phyloP scores from a whole-genome alignment of 2,329 filamentous ascomycete species.

The Scortechinia acanthostroma region DNA sequence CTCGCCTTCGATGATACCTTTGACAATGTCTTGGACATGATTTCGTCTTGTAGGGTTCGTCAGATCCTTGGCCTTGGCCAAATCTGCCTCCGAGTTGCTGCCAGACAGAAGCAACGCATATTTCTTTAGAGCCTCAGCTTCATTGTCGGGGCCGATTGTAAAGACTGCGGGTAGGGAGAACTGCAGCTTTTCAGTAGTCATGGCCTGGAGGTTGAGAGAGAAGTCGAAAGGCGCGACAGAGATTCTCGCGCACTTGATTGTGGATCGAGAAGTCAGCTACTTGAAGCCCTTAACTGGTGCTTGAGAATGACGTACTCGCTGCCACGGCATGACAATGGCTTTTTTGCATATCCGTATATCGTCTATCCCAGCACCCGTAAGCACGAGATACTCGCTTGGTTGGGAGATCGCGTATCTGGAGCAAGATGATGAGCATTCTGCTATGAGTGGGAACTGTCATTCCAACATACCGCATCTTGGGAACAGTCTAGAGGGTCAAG shows the following conservation, averaged over 20 bases:
- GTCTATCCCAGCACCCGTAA: not conserved
- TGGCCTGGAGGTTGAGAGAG: slow-evolving; percentile 74
- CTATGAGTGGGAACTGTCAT: too few species aligned
- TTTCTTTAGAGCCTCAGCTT: slow-evolving; percentile 64
- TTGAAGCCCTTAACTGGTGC: slow-evolving; percentile 6
- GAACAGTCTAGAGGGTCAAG: too few species aligned
- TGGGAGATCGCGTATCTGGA: not conserved
- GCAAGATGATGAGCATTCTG: too few species aligned
- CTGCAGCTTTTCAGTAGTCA: slow-evolving; percentile 83
- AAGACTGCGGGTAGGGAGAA: slow-evolving; percentile 79
- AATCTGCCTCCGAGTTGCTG: slow-evolving; percentile 44
- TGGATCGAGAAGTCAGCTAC: not conserved
- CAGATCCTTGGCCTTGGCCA: slow-evolving; percentile 24
- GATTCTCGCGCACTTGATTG: slow-evolving; percentile 16
- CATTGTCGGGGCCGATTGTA: slow-evolving; percentile 69
- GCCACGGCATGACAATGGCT: not conserved
- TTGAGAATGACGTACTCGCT: slow-evolving; percentile 3
- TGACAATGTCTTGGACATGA: slow-evolving; percentile 79
- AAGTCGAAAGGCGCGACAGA: slow-evolving; percentile 74
- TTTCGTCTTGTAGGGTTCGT: slow-evolving; percentile 25
- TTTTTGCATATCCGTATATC: not conserved
- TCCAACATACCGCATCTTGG: too few species aligned
- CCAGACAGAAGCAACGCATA: slow-evolving; percentile 66
- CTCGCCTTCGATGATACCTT: slow-evolving; percentile 84
- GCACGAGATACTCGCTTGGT: not conserved